phyloP scores from a whole-genome alignment of 1,284 basidiomycete genomes.

The Chiua sp. region DNA sequence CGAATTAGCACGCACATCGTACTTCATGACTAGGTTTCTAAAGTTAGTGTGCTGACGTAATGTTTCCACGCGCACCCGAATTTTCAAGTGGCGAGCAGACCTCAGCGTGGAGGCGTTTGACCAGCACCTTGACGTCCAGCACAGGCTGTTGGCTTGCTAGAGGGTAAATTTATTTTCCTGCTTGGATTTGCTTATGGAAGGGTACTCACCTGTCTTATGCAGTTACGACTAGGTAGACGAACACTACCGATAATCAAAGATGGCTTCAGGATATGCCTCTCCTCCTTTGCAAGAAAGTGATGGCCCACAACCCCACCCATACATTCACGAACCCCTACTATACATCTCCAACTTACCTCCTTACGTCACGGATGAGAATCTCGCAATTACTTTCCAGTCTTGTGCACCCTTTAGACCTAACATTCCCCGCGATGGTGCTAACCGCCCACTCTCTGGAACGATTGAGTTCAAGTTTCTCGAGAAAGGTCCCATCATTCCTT shows the following conservation, averaged over 20 bases:
- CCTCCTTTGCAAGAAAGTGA: conserved; percentile 39
- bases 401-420: conserved; percentile 82
- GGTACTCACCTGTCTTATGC: not conserved
- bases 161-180: conserved; percentile 23
- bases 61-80: conserved; percentile 35
- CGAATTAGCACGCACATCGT: too few species aligned
- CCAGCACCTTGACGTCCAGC: conserved; percentile 36
- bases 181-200: not conserved
- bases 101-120: conserved; percentile 20
- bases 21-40: too few species aligned
- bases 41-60: conserved; percentile 42
- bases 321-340: conserved; percentile 78
- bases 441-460: conserved; percentile 61
- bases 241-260: conserved; percentile 37
- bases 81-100: conserved; percentile 30
- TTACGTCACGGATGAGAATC: conserved; percentile 72
- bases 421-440: conserved; percentile 64
- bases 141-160: conserved; percentile 36
- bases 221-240: conserved; percentile 22
- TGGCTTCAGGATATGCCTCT: conserved; percentile 43
- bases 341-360: conserved; percentile 77
- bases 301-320: conserved; percentile 61
- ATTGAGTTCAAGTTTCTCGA: conserved; percentile 82
- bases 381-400: conserved; percentile 69
- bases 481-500: conserved; percentile 59